phyloP scores from a whole-genome alignment of 352 stramenopile species.

The Elongisporangium prolatum region DNA sequence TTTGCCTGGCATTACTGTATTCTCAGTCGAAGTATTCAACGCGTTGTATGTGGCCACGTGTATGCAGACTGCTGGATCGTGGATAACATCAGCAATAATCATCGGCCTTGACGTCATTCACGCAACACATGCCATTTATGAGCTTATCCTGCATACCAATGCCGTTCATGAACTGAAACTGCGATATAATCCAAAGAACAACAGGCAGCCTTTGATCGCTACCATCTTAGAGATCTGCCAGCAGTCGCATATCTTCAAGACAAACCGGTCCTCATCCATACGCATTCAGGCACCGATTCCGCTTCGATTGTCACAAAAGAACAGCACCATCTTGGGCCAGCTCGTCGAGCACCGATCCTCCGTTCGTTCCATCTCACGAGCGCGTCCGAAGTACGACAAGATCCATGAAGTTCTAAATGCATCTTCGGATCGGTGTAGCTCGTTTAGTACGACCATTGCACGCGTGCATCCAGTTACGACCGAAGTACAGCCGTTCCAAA shows the following conservation, averaged over 20 bases:
- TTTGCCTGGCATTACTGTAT: conserved; percentile 18
- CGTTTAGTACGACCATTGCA: background rate
- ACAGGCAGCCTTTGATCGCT: background rate
- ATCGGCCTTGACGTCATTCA: conserved; percentile 17
- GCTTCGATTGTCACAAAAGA: background rate
- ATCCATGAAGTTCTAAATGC: background rate
- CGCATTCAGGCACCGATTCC: background rate
- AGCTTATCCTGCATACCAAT: background rate
- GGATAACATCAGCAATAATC: conserved; percentile 10
- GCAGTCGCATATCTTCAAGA: background rate
- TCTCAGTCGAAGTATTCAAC: conserved; percentile 32
- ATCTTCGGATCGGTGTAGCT: background rate
- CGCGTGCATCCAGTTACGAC: background rate
- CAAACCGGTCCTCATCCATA: background rate
- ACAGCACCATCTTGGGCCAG: background rate
- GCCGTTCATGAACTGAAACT: background rate
- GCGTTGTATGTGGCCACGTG: conserved; percentile 19
- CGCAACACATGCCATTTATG: background rate
- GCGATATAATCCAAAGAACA: background rate
- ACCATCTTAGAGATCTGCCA: background rate
- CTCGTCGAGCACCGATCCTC: background rate
- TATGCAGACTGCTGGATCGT: conserved; percentile 23
- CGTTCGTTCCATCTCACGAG: background rate
- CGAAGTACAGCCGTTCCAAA: background rate
- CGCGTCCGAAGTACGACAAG: background rate